phyloP scores from a whole-genome alignment of 2,329 filamentous ascomycete genomes.

The Hypoxylon sp. region DNA sequence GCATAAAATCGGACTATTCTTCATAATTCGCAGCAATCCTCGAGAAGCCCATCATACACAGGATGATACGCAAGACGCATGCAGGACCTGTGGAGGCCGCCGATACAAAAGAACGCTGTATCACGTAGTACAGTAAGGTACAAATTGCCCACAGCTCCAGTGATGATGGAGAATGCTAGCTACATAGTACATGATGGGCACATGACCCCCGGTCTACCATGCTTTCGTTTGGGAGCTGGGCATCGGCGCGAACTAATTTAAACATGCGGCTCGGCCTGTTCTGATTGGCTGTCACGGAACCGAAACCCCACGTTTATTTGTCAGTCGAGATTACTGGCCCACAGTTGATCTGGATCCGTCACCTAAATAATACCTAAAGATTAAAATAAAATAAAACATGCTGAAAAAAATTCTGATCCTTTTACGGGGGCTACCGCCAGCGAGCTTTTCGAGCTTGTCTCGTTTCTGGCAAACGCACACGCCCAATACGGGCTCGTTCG shows the following conservation, averaged over 20 bases:
- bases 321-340: conserved; percentile 43
- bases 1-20: conserved; percentile 2
- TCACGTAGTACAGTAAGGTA: conserved; percentile 26
- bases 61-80: conserved; percentile 12
- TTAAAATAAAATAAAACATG: no score
- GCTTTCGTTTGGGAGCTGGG: conserved; percentile 4
- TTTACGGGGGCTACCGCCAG: background rate
- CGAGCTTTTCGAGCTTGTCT: background rate
- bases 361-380: no score
- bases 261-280: conserved; percentile 35
- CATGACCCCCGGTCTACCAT: conserved; percentile 32
- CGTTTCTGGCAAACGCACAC: background rate
- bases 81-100: conserved; percentile 39
- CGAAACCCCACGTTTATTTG: conserved; percentile 42
- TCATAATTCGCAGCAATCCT: background rate
- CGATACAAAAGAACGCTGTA: conserved; percentile 18
- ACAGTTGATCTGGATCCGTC: conserved; percentile 38
- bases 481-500: background rate
- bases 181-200: no score
- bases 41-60: conserved; percentile 3
- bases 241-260: conserved; percentile 41
- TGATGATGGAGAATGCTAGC: conserved; percentile 23
- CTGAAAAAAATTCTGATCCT: conserved; percentile 15
- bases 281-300: conserved; percentile 33
- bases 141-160: conserved; percentile 21